A percentile compares a stretch with the other conserved stretches of the same genome.
phyloP scores from a whole-genome alignment of 108 stramenopile genomes.

The Cyclotella sp. region DNA sequence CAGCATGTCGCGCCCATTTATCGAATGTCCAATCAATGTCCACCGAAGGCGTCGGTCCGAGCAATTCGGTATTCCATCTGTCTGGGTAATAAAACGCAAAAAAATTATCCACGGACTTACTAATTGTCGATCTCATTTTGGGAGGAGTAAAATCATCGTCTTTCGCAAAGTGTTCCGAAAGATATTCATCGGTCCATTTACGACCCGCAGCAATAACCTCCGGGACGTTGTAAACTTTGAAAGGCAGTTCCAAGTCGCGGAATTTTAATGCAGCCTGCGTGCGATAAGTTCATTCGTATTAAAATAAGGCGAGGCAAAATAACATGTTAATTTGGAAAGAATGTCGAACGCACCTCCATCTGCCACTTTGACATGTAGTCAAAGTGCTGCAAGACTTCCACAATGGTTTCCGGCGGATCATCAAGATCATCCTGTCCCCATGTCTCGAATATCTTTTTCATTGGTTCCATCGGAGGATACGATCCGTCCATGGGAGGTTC shows the following conservation, averaged over 20 bases:
- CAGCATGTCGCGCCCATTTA: slow-evolving; percentile 77
- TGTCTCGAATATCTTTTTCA: slow-evolving; percentile 60
- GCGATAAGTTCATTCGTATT: neutral
- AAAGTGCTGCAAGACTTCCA: slow-evolving; percentile 79
- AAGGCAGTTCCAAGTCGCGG: slow-evolving; percentile 81
- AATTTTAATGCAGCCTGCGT: slow-evolving; percentile 58
- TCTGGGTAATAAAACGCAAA: slow-evolving; percentile 77
- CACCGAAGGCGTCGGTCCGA: slow-evolving; percentile 73
- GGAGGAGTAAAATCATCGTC: slow-evolving; percentile 29
- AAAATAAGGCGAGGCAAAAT: neutral
- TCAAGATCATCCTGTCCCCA: slow-evolving; percentile 89
- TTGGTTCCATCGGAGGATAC: slow-evolving; percentile 69
- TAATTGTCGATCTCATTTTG: slow-evolving; percentile 52
- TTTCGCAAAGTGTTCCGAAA: slow-evolving; percentile 59
- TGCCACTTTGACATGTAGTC: slow-evolving; percentile 68
- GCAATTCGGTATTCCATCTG: slow-evolving; percentile 56
- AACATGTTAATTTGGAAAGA: neutral
- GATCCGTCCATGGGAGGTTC: slow-evolving; percentile 60
- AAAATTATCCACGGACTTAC: slow-evolving; percentile 77
- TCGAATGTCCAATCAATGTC: slow-evolving; percentile 76
- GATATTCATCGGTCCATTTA: slow-evolving; percentile 90
- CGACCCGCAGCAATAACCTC: slow-evolving; percentile 63
- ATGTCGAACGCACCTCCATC: slow-evolving; percentile 37
- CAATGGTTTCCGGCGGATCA: slow-evolving; percentile 54
- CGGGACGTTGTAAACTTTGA: slow-evolving; percentile 85